A percentile compares a stretch with the other conserved stretches of the same genome.
Evolutionary conservation across 129 eudicot species (phyloP).

Genomic region (Artemisia annua): DNA sequence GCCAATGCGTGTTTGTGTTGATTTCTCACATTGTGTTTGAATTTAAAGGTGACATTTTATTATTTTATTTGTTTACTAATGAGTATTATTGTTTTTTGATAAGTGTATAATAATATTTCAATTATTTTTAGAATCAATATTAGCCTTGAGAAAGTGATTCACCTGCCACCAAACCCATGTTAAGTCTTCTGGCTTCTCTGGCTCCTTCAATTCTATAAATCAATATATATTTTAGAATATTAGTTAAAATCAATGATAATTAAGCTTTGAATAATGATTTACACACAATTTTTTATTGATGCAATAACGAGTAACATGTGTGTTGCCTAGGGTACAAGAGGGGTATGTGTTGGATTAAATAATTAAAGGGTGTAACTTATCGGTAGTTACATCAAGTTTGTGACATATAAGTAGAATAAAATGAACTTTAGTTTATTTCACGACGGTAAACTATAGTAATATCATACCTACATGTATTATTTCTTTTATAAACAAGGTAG

Average conservation of each 20-base stretch:
- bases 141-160: conserved; percentile 31
- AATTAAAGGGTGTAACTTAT: too few species aligned
- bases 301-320: conserved; percentile 23
- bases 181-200: conserved; percentile 28
- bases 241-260: conserved; percentile 6
- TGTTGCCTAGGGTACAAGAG: conserved; percentile 13
- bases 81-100: not conserved
- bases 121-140: conserved; percentile 14
- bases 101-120: not conserved
- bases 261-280: not conserved
- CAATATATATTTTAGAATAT: not conserved
- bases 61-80: not conserved
- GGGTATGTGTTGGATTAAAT: conserved; percentile 9
- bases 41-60: conserved; percentile 24
- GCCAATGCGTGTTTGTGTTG: conserved; percentile 37
- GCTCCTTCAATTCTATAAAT: conserved; percentile 18
- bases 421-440: too few species aligned
- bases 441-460: too few species aligned
- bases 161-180: conserved; percentile 48
- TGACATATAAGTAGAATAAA: too few species aligned
- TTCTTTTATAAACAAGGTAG: too few species aligned
- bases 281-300: not conserved
- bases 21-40: conserved; percentile 13
- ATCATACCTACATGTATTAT: too few species aligned
- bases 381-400: too few species aligned